A percentile compares a stretch with the other conserved stretches of the same genome.
Conservation (phyloP, 768 basidiomycete genomes). For the Boletus reticulatus region DNA sequence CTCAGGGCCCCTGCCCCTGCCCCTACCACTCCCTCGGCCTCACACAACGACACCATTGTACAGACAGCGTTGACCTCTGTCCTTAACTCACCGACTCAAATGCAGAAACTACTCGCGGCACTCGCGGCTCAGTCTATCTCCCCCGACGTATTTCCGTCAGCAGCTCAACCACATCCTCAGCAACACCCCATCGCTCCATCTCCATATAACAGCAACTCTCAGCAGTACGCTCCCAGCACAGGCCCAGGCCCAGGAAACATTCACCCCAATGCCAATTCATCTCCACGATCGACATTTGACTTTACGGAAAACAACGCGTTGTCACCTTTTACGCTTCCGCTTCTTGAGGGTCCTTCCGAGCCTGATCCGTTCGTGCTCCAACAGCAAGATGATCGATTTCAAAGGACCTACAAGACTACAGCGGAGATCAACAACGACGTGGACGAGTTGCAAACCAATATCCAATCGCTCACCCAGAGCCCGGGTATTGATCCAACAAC, state of each 20-base stretch:
- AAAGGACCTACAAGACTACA: conserved; percentile 57
- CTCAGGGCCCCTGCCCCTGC: conserved; percentile 8
- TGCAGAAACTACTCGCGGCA: conserved; percentile 55
- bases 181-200: conserved; percentile 30
- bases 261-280: conserved; percentile 7
- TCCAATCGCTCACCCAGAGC: conserved; percentile 69
- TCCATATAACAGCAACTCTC: conserved; percentile 22
- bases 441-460: conserved; percentile 61
- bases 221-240: conserved; percentile 3
- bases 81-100: conserved; percentile 47
- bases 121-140: conserved; percentile 32
- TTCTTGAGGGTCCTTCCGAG: conserved; percentile 26
- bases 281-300: conserved; percentile 20
- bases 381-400: conserved; percentile 42
- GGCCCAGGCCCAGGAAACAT: neutral
- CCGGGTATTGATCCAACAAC: conserved; percentile 59
- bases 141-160: conserved; percentile 21
- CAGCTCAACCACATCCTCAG: conserved; percentile 16
- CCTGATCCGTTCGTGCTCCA: conserved; percentile 33
- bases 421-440: conserved; percentile 72
- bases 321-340: conserved; percentile 25
- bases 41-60: conserved; percentile 43
- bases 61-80: conserved; percentile 53
- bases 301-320: conserved; percentile 20
- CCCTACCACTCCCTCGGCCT: conserved; percentile 7